Percentiles rank a stretch among this genome's conserved stretches.
Evolutionary conservation across 768 basidiomycete species (phyloP).

Genomic region (Coprinellus micaceus): DNA sequence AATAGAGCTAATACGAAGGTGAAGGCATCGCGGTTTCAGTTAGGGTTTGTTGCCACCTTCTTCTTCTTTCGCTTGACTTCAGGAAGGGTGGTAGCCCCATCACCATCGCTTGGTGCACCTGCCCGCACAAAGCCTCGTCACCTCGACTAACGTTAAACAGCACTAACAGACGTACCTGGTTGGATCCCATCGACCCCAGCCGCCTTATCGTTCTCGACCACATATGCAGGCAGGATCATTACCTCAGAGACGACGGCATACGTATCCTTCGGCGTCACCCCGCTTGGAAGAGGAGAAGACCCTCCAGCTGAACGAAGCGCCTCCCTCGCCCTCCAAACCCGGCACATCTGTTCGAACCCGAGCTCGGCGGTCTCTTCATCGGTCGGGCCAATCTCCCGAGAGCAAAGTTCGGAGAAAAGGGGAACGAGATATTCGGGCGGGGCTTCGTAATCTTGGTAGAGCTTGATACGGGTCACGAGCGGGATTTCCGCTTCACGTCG

Average conservation of each 20-base stretch:
- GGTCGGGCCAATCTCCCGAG: slow-evolving; percentile 46
- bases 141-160: no score
- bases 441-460: slow-evolving; percentile 52
- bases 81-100: no score
- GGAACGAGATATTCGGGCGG: slow-evolving; percentile 46
- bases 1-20: no score
- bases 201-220: background rate
- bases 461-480: slow-evolving; percentile 31
- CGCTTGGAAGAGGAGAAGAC: slow-evolving; percentile 18
- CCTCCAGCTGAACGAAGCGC: slow-evolving; percentile 27
- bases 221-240: background rate
- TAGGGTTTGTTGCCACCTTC: no score
- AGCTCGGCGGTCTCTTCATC: slow-evolving; percentile 52
- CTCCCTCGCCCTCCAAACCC: slow-evolving; percentile 51
- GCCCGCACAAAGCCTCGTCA: no score
- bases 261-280: slow-evolving; percentile 9
- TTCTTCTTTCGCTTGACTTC: no score
- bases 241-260: background rate
- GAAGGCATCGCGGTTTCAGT: no score
- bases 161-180: no score
- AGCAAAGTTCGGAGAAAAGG: slow-evolving; percentile 52
- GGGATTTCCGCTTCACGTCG: slow-evolving; percentile 18
- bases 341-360: slow-evolving; percentile 48
- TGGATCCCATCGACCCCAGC: no score
- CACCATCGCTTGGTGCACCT: no score